Base-by-base conservation (phyloP, 495 filamentous ascomycete genomes). In the Hypomontagnella monticulosa region DNA sequence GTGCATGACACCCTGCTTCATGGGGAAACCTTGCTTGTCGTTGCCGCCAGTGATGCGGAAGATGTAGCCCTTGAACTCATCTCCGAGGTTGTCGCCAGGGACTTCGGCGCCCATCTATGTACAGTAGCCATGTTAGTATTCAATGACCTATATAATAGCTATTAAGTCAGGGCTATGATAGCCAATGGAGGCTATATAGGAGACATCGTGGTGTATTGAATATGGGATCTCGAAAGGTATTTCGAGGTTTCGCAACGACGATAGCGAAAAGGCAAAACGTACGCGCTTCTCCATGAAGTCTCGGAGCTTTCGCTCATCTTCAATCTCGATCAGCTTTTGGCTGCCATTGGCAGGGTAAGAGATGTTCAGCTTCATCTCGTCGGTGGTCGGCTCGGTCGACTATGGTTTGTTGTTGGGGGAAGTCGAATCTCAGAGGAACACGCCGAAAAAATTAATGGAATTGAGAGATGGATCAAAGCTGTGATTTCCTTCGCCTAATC, bases 21-120 rank as follows among this genome's bases (percentile, higher is more conserved):
- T 99, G 65, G 95, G 95, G 86, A 99, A 99, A 84, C 95, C 95
- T 85, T 99, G 95, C 91, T 99, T 99, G 91, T 99, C 95, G 89
- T 99, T 99, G 80, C 96, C 95, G 78, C 95, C 95, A 75, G 95
- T 99, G 83, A 99, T 97, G 78, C 89, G 91, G 88, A 93, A 89
- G 83, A 96, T 88, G 84, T 98, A 99, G 79, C 95, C 95, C 86
- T 95, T 96, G 90, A 94, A 99, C 83, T 99, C 95, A 78, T 96
- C 91, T 70, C 95, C 96, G 73, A 99, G 88, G 76, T 88, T 89
- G 81, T 99, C 95, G 75, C 88, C 95, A 66, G 88, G 81, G 75
- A 99, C 93, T 88, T 99, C 95, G 78, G 89, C 87, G 80, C 95
- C 95, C 95, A 98, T 98, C 86, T 94, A 56, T 50, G 63, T 27